These are phyloP conservation scores for Ophiorrhiza pumila DNA, from an alignment of 257 asterid species.

Conservation along the genomic window DNA sequence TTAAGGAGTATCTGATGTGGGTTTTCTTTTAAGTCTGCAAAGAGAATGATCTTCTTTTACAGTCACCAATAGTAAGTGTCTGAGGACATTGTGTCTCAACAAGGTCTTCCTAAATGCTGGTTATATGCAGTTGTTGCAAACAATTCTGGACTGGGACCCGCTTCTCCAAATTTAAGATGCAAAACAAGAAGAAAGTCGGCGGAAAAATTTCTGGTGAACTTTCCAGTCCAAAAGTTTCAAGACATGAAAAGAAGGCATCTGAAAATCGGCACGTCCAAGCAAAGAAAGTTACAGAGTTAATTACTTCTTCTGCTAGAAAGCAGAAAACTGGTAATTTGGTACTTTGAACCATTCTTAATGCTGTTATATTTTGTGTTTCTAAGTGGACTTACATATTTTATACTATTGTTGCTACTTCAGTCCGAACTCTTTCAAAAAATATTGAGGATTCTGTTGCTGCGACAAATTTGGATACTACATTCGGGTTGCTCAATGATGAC, in stretches of 20 bases:
- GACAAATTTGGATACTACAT: conserved; percentile 50
- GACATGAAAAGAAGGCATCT: conserved; percentile 57
- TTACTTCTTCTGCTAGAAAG: conserved; percentile 90
- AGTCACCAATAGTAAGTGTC: not conserved
- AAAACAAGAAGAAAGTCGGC: conserved; percentile 53
- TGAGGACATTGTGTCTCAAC: not conserved
- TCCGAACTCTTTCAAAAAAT: conserved; percentile 42
- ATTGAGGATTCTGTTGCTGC: conserved; percentile 44
- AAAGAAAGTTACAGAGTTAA: conserved; percentile 67
- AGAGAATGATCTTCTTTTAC: not conserved
- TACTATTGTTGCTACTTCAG: conserved; percentile 39
- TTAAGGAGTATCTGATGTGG: not conserved
- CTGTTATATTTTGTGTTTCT: not conserved
- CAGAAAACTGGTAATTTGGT: conserved; percentile 60
- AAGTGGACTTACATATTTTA: conserved; percentile 22
- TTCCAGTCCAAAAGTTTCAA: conserved; percentile 57
- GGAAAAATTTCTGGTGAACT: conserved; percentile 56
- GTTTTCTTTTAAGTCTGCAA: not conserved
- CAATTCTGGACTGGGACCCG: conserved; percentile 20
- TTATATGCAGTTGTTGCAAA: conserved; percentile 14
- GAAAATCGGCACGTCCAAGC: conserved; percentile 58
- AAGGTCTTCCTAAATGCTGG: not conserved
- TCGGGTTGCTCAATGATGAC: conserved; percentile 51
- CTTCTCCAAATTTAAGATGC: conserved; percentile 51
- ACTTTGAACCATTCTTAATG: conserved; percentile 13